Evolutionary conservation across 495 filamentous ascomycete species (phyloP), one percentile per base, ranked within the genome.

Genomic region (Tuber magnatum): DNA sequence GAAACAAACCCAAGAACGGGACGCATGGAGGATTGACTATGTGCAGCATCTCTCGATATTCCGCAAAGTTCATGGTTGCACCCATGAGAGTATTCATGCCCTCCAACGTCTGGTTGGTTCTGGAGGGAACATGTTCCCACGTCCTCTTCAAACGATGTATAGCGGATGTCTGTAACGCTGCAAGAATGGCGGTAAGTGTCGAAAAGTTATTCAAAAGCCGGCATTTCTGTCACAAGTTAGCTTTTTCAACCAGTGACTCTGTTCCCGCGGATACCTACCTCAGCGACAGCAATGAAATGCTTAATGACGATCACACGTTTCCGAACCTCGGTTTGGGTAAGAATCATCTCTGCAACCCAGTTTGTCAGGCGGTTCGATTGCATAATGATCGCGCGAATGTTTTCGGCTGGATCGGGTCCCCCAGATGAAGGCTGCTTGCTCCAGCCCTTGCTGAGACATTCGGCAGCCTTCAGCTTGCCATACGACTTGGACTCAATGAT

Each of bases 281-380:
- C 96, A 77, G 95, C 95, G 44, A 99, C 92, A 69, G 91, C 90
- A 46, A 99, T 93, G 84, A 98, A 99, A 84, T 98, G 96, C 83
- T 98, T 98, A 84, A 99, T 97, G 56, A 99, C 96, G 32, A 96
- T 91, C 41, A 98, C 95, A 76, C 95, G 88, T 84, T 97, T 97
- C 86, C 94, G 95, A 71, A 97, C 92, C 83, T 98, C 95, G 44
- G 88, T 86, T 83, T 99, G 96, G 4, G 90, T 93, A 80, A 99
- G 86, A 79, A 99, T 98, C 95, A 98, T 98, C 83, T 99, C 94
- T n/a, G 95, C 95, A 73, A 99, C 95, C 96, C 96, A 98, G 83
- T 98, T 99, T 32, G 95, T 98, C 84, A 98, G 88, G 83, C 97
- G 94, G 78, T 99, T 99, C 0, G 96, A 97, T 83, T 99, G 95